Conservation (phyloP, 208 protist species). For the Acanthamoeba royreba region DNA sequence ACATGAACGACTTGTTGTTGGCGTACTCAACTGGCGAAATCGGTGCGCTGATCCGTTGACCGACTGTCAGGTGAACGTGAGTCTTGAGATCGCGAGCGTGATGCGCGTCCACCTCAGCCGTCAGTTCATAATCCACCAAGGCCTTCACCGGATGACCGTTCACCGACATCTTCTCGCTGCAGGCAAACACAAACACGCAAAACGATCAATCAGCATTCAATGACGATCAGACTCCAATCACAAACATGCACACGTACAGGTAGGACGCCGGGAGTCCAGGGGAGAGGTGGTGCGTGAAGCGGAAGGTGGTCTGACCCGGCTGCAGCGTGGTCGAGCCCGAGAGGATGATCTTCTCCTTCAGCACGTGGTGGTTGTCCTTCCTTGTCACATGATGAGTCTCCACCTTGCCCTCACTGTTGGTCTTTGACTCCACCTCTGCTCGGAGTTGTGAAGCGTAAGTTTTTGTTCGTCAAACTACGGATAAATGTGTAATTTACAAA, state of each 20-base stretch:
- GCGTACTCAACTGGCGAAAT: neutral
- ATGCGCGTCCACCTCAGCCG: conserved; percentile 3
- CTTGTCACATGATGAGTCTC: neutral
- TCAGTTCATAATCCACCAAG: neutral
- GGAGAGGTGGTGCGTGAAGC: neutral
- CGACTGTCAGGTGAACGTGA: neutral
- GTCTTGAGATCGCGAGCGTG: neutral
- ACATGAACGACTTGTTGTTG: conserved; percentile 37
- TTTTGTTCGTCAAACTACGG: no score
- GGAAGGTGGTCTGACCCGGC: neutral
- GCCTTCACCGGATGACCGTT: neutral
- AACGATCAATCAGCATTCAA: neutral
- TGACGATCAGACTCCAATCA: neutral
- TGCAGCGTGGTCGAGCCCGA: neutral
- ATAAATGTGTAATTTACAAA: no score
- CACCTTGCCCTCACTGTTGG: neutral
- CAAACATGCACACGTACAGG: neutral
- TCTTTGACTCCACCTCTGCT: neutral
- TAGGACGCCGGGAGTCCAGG: neutral
- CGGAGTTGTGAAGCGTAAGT: no score
- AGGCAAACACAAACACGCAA: neutral
- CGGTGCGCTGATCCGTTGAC: neutral
- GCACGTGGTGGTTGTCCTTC: neutral
- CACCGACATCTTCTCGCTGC: neutral
- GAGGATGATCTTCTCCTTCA: conserved; percentile 1